Evolutionary conservation across 176 grass and related monocot species (phyloP), one percentile per base, ranked within the genome.

Genomic region (Bolboschoenus planiculmis): DNA sequence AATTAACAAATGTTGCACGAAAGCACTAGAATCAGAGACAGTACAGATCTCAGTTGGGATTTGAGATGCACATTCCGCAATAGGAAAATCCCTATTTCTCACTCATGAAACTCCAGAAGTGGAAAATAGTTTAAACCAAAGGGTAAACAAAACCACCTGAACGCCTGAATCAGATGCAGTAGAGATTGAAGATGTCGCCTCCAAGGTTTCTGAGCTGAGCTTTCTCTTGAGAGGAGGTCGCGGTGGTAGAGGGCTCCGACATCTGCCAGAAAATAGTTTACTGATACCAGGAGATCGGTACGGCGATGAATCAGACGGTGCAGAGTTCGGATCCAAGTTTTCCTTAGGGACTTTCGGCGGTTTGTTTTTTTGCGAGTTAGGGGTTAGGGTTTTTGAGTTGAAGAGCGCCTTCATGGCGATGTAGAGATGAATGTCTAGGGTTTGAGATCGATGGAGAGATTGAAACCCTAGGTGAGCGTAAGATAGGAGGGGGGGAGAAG

Each of bases 371-470:
- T 85, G 86, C 72, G 90, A 87, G 46, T 83, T 82, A 35, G 92
- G 86, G 55, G 88, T 85, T 61, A 73, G 82, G 57, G 80, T 30
- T 78, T 84, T 81, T 46, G 81, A 84, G 84, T 86, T 88, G 85
- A 91, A 91, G 64, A 89, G 85, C 10, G 84, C 84, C 84, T 87
- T 89, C 92, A 94, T 89, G 65, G 84, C 33, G 72, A 81, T 67
- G 47, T 59, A 26, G 59, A 44, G 85, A 59, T 48, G n/a, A 59
- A 47, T 57, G 54, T 0, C 30, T 39, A 27, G 53, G 44, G 75
- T 27, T 34, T 65, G 83, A 64, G 58, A 42, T n/a, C n/a, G n/a
- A 40, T 35, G 81, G 30, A 60, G 68, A 47, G 39, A 64, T 14
- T 68, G 86, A 75, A 62, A 63, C 37, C 40, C 36, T 61, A 79